Base-by-base conservation (phyloP, 2,329 filamentous ascomycete genomes). In the Pseudogymnoascus sp. region DNA sequence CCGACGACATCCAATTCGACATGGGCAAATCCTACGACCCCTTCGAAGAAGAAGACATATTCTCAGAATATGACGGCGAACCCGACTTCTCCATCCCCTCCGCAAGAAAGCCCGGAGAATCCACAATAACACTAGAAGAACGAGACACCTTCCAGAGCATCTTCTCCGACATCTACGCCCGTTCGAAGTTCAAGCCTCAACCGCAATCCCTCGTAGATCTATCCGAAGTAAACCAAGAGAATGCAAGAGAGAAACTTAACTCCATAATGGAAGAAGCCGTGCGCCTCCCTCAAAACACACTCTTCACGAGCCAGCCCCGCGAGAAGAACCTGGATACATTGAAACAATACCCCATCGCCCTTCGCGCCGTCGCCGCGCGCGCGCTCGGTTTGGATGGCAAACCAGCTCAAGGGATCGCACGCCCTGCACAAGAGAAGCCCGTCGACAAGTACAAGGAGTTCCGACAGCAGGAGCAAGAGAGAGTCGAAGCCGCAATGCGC, bases 41-140 rank as follows among this genome's bases (percentile, higher is more conserved):
- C 29, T 59, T 59, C 57, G 59, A 59, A 36, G 61, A 31, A 47
- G 72, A 77, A 60, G 72, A 75, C 0, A 80, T 85, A 31, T 81
- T 83, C 3, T 84, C 85, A 64, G 80, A 81, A 62, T 75, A 75
- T 65, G 75, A 78, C 2, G 65, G 73, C 8, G 67, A 68, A 24
- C 68, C 69, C 40, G 66, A 65, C 58, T 66, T 66, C n/a, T 61
- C 47, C 39, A 60, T 65, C 11, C 59, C 66, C 17, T 37, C 57
- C 2, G 33, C 57, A 8, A 60, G 60, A 1, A 62, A 67, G 3
- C 63, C 68, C 1, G 60, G 68, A 60, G 66, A 71, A 50, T 78
- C 78, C 3, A 87, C 83, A 4, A 83, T 87, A 58, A 87, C 84
- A 0, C 79, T 79, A 0, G 69, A 74, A 0, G 84, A 87, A 68